These are phyloP conservation scores for Gentiana macrophylla DNA, from an alignment of 257 asterid genomes.

Conservation along the genomic window DNA sequence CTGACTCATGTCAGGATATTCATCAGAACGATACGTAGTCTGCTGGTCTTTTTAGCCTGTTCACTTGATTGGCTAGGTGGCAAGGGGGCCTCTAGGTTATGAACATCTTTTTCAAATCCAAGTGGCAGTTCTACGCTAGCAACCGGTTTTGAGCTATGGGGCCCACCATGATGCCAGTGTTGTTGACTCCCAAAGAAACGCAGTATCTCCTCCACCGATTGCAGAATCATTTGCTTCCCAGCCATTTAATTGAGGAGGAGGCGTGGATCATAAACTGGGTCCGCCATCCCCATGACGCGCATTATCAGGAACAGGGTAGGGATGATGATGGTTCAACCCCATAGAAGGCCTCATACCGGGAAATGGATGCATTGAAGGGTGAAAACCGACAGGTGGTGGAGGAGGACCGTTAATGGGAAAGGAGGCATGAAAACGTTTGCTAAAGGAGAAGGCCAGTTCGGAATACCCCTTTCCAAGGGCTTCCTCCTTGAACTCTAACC, in stretches of 20 bases:
- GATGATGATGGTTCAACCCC: conserved; percentile 68
- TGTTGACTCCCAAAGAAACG: conserved; percentile 69
- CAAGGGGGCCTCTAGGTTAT: conserved; percentile 32
- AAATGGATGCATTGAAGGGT: conserved; percentile 76
- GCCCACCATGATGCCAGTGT: conserved; percentile 71
- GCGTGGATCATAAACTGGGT: conserved; percentile 50
- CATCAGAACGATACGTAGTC: conserved; percentile 33
- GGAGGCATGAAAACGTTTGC: conserved; percentile 88
- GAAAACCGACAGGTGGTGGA: conserved; percentile 55
- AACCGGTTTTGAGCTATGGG: conserved; percentile 44
- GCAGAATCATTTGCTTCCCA: conserved; percentile 67
- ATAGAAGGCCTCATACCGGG: conserved; percentile 80
- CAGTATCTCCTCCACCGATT: conserved; percentile 53
- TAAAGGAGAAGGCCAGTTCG: conserved; percentile 88
- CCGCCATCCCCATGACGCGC: conserved; percentile 81
- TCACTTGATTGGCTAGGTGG: conserved; percentile 34
- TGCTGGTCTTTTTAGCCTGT: conserved; percentile 32
- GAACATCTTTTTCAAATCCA: conserved; percentile 43
- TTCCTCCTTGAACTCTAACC: conserved; percentile 79
- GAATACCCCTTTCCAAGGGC: conserved; percentile 78
- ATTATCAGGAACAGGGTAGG: conserved; percentile 71
- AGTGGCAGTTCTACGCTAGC: conserved; percentile 44
- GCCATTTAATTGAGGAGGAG: conserved; percentile 49
- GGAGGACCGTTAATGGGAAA: conserved; percentile 59
- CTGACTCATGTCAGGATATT: conserved; percentile 29